These are phyloP conservation scores for Lagenidium giganteum DNA, from an alignment of 352 stramenopile species.

Conservation along the genomic window DNA sequence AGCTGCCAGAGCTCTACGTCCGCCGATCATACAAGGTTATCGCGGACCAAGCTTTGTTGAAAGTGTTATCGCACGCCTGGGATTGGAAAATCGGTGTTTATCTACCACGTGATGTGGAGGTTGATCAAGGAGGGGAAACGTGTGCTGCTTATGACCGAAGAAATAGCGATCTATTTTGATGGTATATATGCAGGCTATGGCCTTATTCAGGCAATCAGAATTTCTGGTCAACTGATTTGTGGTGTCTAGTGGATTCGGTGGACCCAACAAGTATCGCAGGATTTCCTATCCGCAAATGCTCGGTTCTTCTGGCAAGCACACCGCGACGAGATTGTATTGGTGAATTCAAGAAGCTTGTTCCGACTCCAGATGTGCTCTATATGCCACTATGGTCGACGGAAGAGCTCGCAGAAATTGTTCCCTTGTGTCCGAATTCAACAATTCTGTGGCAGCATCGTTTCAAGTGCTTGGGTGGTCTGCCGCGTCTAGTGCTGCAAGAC, in stretches of 20 bases:
- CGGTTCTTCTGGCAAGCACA: conserved; percentile 22
- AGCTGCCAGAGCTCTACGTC: conserved; percentile 16
- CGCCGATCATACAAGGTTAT: conserved; percentile 21
- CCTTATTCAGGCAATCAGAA: conserved; percentile 5
- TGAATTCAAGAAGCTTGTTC: conserved; percentile 28
- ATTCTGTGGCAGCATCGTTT: conserved; percentile 15
- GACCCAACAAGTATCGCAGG: conserved; percentile 13
- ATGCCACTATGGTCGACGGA: conserved; percentile 26
- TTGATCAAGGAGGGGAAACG: conserved; percentile 27
- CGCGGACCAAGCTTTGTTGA: conserved; percentile 17
- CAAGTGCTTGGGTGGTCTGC: conserved; percentile 21
- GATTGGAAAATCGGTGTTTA: conserved; percentile 26
- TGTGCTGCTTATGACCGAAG: conserved; percentile 14
- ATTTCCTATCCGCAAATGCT: conserved; percentile 11
- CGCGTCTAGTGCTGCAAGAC: conserved; percentile 26
- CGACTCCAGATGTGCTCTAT: conserved; percentile 22
- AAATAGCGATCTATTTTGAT: conserved; percentile 22
- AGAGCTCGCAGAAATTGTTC: conserved; percentile 19
- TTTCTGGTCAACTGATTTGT: conserved; percentile 22
- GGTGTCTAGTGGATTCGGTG: conserved; percentile 23
- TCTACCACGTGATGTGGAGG: conserved; percentile 31
- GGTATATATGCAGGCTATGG: conserved; percentile 6
- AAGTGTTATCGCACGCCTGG: conserved; percentile 17
- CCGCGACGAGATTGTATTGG: conserved; percentile 21
- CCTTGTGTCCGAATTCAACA: conserved; percentile 17